These are phyloP conservation scores for Teratosphaeria nubilosa DNA, from an alignment of 2,329 filamentous ascomycete species.

Conservation along the genomic window DNA sequence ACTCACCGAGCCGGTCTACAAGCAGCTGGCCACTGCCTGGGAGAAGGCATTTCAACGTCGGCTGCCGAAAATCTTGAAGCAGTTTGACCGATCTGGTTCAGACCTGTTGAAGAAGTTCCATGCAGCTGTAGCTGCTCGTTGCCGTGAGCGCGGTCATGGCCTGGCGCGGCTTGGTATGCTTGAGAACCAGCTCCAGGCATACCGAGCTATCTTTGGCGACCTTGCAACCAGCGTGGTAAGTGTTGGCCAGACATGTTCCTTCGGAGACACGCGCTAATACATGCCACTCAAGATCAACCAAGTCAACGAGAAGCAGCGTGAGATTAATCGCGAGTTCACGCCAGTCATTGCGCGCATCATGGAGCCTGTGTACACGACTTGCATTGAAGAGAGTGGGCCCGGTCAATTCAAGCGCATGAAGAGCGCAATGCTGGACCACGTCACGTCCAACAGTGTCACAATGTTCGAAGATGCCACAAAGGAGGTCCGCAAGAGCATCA, in stretches of 20 bases:
- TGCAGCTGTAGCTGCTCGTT: conserved; percentile 30
- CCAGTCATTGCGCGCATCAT: conserved; percentile 40
- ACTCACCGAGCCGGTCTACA: conserved; percentile 29
- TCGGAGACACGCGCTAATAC: background rate
- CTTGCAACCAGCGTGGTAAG: conserved; percentile 22
- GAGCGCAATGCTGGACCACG: conserved; percentile 35
- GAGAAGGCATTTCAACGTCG: conserved; percentile 33
- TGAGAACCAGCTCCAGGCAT: conserved; percentile 32
- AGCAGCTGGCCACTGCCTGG: conserved; percentile 33
- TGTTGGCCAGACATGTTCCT: background rate
- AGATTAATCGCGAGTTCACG: conserved; percentile 45
- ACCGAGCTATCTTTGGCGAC: conserved; percentile 32
- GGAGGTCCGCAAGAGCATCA: conserved; percentile 32
- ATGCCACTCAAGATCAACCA: conserved; percentile 7
- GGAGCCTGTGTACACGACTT: conserved; percentile 36
- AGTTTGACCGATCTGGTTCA: conserved; percentile 25
- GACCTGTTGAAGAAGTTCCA: conserved; percentile 34
- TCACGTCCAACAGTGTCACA: conserved; percentile 28
- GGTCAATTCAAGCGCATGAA: conserved; percentile 47
- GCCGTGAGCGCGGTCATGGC: conserved; percentile 29
- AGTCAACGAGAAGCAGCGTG: conserved; percentile 40
- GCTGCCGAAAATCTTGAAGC: conserved; percentile 31
- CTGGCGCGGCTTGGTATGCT: conserved; percentile 32
- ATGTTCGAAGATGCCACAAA: conserved; percentile 44
- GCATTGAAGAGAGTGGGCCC: conserved; percentile 33